Base-by-base conservation (phyloP, 2,329 filamentous ascomycete genomes). In the Pseudocercospora pini-densiflorae region DNA sequence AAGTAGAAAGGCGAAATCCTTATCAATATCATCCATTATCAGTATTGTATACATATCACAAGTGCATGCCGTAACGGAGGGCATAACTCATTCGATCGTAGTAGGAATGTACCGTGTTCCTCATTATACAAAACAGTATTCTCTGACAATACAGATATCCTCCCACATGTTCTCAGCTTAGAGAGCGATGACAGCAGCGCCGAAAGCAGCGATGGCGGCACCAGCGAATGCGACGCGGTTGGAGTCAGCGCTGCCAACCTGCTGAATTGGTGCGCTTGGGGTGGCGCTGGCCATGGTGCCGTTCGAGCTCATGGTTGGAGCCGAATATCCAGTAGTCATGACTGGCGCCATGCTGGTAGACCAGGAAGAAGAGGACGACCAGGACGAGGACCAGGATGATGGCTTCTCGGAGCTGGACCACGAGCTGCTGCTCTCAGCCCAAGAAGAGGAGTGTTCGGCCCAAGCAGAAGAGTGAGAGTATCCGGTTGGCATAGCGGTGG, bases 211-310 rank as follows among this genome's bases (percentile, higher is more conserved):
- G 77, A 82, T 47, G 0, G 76, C 78, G 9, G 77, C 64, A 23
- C 82, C 77, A 19, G 80, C 81, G 23, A 85, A 73, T 82, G 82
- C 85, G 27, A 85, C 69, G 40, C 82, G 73, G 0, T 76, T 64
- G 24, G 84, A 77, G 67, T 84, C 80, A 27, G 51, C 51, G 16
- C 10, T 16, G 27, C 16, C 24, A 8, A n/a, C 27, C 23, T 27
- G 51, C 24, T 23, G 23, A 4, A 43, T 16, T 43, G 57, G 43
- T 3, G 27, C 24, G 27, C 24, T 40, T 53, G 64, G 64, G 29
- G 54, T 61, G 7, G 60, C 19, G 54, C 29, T 62, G 23, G 60
- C 21, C 16, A 59, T 24, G 45, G 64, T 63, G 21, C 61, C 61
- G 31, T 63, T 63, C n/a, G 2, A 8, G 29, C 33, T 57, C 9